phyloP scores from a whole-genome alignment of 768 basidiomycete species.

The Crassisporium funariophilum region DNA sequence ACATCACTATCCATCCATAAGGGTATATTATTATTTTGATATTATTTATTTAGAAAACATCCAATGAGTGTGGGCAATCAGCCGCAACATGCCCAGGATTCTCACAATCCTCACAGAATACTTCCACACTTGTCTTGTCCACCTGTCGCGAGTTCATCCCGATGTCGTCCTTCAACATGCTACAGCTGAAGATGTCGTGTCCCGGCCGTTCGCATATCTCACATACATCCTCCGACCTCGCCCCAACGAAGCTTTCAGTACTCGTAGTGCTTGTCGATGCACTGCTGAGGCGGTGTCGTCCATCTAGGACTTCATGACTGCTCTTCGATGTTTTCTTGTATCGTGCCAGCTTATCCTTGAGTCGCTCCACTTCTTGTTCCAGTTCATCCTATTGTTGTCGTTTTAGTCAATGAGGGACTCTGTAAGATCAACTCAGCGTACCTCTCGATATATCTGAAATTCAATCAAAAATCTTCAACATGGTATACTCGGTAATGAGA shows the following conservation, averaged over 20 bases:
- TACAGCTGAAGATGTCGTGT: constrained; percentile 86
- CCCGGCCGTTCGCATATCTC: constrained; percentile 86
- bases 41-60: constrained; percentile 67
- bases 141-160: constrained; percentile 24
- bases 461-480: not conserved
- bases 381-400: constrained; percentile 67
- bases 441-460: constrained; percentile 81
- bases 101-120: constrained; percentile 87
- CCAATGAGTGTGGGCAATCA: constrained; percentile 83
- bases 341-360: constrained; percentile 70
- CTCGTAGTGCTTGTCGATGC: constrained; percentile 27
- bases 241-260: constrained; percentile 20
- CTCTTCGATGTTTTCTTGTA: constrained; percentile 63
- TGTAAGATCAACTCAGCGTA: constrained; percentile 23
- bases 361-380: constrained; percentile 77
- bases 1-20: too few species aligned
- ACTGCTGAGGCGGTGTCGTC: constrained; percentile 28
- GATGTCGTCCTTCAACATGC: constrained; percentile 63
- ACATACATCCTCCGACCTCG: constrained; percentile 49
- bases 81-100: constrained; percentile 72
- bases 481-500: not conserved
- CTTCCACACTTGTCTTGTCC: constrained; percentile 26
- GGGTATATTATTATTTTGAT: constrained; percentile 24
- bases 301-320: constrained; percentile 38
- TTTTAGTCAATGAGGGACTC: not conserved